Evolutionary conservation across 768 basidiomycete species (phyloP), one percentile per base, ranked within the genome.

Genomic region (Polyporus arcularius): DNA sequence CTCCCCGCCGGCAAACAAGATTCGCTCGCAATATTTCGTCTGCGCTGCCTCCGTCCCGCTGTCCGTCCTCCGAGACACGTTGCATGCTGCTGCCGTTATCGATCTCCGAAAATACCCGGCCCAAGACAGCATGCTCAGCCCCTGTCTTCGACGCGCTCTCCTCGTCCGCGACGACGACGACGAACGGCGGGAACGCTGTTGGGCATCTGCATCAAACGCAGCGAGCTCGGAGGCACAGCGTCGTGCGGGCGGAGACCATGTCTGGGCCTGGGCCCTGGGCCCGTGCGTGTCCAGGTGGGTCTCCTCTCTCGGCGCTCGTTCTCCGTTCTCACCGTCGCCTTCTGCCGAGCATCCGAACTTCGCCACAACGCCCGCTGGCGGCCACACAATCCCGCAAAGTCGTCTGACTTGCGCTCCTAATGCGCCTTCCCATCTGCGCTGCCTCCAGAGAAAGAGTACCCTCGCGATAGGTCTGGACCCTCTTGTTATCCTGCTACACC

Each of bases 91-190:
- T 11, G 10, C 61, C 55, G 48, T 57, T 62, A 62, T 62, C 61
- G 61, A 62, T 62, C 52, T n/a, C 61, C 61, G 53, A 30, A 3
- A 50, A 39, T 53, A 39, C 61, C 61, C 61, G 61, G 32, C 58
- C 52, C 28, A 30, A 16, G 40, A 31, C 11, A 48, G 47, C 26
- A 38, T 45, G 18, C 21, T 14, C 18, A 4, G n/a, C 4, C 10
- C 11, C 40, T 21, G 11, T 6, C 53, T 7, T 35, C 55, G 15
- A 40, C 55, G 45, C 15, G 4, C 55, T n/a, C 59, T 21, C 47
- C 43, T 31, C 58, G 11, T 12, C 6, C 49, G 14, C 46, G 52
- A 30, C 42, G 10, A 31, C 18, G 21, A 11, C 51, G 16, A 18
- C 31, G 39, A 56, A 10, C n/a, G 12, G 15, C 45, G 41, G 15